Percentiles rank a stretch among this genome's conserved stretches.
Conservation (phyloP, 306 rosid species). For the Casuarina cunninghamiana region DNA sequence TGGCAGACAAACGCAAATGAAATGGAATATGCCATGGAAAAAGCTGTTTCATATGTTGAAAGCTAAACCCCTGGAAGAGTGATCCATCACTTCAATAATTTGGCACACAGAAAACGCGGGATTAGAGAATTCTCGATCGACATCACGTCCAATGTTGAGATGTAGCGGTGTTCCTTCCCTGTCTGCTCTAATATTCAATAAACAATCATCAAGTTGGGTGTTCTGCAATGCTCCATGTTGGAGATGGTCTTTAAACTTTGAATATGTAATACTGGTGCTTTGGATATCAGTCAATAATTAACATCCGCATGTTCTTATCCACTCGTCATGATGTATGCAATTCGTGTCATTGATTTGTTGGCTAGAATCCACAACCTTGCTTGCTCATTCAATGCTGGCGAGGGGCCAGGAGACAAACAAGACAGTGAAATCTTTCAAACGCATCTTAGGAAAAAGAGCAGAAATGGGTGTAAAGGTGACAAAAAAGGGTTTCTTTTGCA, state of each 20-base stretch:
- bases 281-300: slow-evolving; percentile 8
- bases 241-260: not conserved
- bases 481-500: not conserved
- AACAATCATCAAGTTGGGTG: not conserved
- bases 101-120: not conserved
- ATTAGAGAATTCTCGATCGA: not conserved
- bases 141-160: not conserved
- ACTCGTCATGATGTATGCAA: not conserved
- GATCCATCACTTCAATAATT: not conserved
- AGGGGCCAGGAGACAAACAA: not conserved
- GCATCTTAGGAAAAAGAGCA: not conserved
- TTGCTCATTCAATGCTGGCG: not conserved
- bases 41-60: not conserved
- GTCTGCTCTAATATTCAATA: slow-evolving; percentile 1
- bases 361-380: not conserved
- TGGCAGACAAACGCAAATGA: not conserved
- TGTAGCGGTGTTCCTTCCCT: not conserved
- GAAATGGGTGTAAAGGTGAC: not conserved
- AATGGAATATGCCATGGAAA: not conserved
- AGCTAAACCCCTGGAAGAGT: not conserved
- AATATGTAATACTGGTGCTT: slow-evolving; percentile 2
- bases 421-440: not conserved
- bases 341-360: not conserved
- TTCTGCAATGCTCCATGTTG: not conserved
- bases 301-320: slow-evolving; percentile 37